Conservation (phyloP, 345 rosid genomes). For the Trapa bicornis region DNA sequence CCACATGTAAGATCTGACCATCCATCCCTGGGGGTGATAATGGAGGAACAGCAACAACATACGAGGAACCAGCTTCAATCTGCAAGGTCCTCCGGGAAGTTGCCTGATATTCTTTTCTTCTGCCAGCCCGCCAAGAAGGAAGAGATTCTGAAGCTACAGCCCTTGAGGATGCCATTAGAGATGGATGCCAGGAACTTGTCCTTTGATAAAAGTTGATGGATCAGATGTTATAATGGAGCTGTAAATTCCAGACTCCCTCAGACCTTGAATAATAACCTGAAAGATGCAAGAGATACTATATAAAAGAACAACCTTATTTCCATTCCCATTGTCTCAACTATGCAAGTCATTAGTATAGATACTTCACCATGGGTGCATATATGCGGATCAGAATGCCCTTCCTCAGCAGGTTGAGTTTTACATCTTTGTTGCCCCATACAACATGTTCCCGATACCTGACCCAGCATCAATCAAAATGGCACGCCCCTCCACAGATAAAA, state of each 20-base stretch:
- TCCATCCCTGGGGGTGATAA: slow-evolving; percentile 55
- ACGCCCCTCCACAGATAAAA: not conserved
- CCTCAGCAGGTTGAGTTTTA: slow-evolving; percentile 58
- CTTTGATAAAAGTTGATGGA: slow-evolving; percentile 34
- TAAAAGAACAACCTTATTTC: not conserved
- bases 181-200: slow-evolving; percentile 39
- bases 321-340: not conserved
- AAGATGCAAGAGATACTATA: not conserved
- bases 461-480: slow-evolving; percentile 9
- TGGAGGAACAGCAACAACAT: slow-evolving; percentile 64
- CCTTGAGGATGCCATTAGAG: slow-evolving; percentile 33
- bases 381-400: slow-evolving; percentile 83
- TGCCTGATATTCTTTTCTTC: slow-evolving; percentile 27
- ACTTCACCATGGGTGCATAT: slow-evolving; percentile 76
- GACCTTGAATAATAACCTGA: slow-evolving; percentile 72
- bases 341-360: not conserved
- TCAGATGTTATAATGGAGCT: slow-evolving; percentile 54
- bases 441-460: slow-evolving; percentile 78
- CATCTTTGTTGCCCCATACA: slow-evolving; percentile 77
- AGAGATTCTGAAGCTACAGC: slow-evolving; percentile 33
- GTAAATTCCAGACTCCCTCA: slow-evolving; percentile 76
- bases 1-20: slow-evolving; percentile 14
- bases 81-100: slow-evolving; percentile 50
- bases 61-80: slow-evolving; percentile 10
- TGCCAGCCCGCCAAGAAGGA: slow-evolving; percentile 39